Percentiles rank a stretch among this genome's conserved stretches.
Conservation (phyloP, 1,284 basidiomycete species). For the Mrakiaceae sp. region DNA sequence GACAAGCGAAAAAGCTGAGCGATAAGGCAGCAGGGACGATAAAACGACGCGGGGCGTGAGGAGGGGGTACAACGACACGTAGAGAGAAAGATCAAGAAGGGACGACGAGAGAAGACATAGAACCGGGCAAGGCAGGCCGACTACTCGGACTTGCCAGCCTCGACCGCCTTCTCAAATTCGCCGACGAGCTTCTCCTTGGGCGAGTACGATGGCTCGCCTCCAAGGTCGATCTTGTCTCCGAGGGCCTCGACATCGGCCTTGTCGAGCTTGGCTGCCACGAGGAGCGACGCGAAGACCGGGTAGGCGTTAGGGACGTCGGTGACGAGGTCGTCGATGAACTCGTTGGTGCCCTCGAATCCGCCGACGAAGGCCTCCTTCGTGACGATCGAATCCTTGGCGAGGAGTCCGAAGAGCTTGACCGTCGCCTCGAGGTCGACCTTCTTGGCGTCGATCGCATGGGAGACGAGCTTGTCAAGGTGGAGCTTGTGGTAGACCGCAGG, state of each 20-base stretch:
- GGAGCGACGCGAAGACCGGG: slow-evolving; percentile 58
- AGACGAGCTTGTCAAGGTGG: slow-evolving; percentile 63
- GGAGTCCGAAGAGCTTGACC: slow-evolving; percentile 51
- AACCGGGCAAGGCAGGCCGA: slow-evolving; percentile 10
- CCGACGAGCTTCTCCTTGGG: slow-evolving; percentile 26
- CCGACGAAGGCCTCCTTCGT: slow-evolving; percentile 70
- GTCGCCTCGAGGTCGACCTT: slow-evolving; percentile 59
- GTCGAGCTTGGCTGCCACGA: slow-evolving; percentile 51
- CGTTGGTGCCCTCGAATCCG: slow-evolving; percentile 51
- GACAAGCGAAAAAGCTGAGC: background rate
- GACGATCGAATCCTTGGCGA: slow-evolving; percentile 60
- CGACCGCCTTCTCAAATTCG: slow-evolving; percentile 22
- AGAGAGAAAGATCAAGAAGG: background rate
- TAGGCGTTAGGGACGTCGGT: slow-evolving; percentile 83
- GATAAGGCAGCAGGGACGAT: background rate
- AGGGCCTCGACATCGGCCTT: slow-evolving; percentile 47
- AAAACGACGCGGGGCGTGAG: slow-evolving; percentile 26
- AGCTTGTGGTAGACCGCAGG: slow-evolving; percentile 50
- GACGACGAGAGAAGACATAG: background rate
- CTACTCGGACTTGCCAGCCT: slow-evolving; percentile 1
- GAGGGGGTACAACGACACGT: slow-evolving; percentile 42
- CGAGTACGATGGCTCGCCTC: slow-evolving; percentile 23
- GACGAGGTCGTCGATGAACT: slow-evolving; percentile 70
- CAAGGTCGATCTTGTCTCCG: slow-evolving; percentile 26
- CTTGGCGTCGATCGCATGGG: slow-evolving; percentile 63